Evolutionary conservation across 805 yeast genomes (phyloP).

Genomic region (Candida sphagnicola): DNA sequence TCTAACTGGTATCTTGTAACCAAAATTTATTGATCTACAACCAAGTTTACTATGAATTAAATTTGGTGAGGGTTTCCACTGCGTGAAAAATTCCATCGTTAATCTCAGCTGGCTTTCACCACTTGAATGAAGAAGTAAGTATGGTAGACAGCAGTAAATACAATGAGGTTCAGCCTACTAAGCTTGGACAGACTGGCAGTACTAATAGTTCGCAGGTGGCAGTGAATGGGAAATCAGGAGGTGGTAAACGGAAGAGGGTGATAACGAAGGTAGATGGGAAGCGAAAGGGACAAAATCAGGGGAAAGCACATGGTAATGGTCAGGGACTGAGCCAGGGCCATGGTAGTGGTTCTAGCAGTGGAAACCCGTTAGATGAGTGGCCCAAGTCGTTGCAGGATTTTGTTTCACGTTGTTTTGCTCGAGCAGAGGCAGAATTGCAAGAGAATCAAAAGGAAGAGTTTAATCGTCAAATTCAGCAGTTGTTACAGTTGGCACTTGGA

Average conservation of each 20-base stretch:
- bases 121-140: neutral
- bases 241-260: neutral
- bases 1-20: neutral
- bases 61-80: too few relatives aligned
- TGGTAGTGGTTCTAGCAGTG: neutral
- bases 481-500: conserved; percentile 47
- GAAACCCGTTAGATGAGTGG: conserved; percentile 30
- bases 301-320: neutral
- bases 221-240: neutral
- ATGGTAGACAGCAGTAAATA: conserved; percentile 8
- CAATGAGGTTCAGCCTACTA: conserved; percentile 22
- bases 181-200: conserved; percentile 10
- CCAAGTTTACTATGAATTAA: too few relatives aligned
- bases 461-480: conserved; percentile 45
- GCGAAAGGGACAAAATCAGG: neutral
- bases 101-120: too few relatives aligned
- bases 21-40: neutral
- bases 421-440: conserved; percentile 29
- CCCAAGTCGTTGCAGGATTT: conserved; percentile 52
- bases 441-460: conserved; percentile 34
- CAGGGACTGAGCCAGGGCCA: too few relatives aligned
- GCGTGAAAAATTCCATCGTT: neutral
- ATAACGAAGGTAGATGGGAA: neutral
- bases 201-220: neutral
- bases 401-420: conserved; percentile 43